Evolutionary conservation across 345 rosid species (phyloP), one percentile per base, ranked within the genome.

Genomic region (Arabis alpina): DNA sequence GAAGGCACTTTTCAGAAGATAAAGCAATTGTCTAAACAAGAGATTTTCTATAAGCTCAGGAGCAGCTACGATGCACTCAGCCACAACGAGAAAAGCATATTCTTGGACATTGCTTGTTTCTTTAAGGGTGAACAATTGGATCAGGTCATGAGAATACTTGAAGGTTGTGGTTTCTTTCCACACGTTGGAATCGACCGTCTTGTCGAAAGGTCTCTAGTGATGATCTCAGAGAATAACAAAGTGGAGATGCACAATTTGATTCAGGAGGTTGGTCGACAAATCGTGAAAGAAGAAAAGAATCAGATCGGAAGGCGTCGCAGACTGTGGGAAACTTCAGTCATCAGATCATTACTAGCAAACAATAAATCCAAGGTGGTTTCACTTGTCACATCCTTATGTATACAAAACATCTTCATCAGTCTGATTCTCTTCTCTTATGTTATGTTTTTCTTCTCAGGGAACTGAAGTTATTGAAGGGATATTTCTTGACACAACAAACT

Each of bases 111-210:
- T 27, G 30, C 30, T 27, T 27, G 30, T 27, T 75, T 79, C 54
- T 75, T 75, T 6, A 61, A 48, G 0, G 72, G 77, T 7, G 52
- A 54, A 54, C 7, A n/a, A 2, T 3, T 13, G 5, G 60, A 74
- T 36, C 4, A 15, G 9, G 71, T 65, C 8, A 72, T 54, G 40
- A 28, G 42, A 2, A 62, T 75, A 52, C 37, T 75, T 10, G 76
- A 79, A 58, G 60, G 70, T 27, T 71, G 73, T 66, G 68, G 50
- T 16, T 71, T 61, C 65, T 71, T 48, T 7, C 60, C 57, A 47
- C 61, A 60, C 32, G 70, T 65, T 66, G 79, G 75, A 3, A 25
- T 82, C 4, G 55, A 68, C 19, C 65, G 36, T 49, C 81, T 82
- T 3, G 19, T 50, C 0, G 56, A 77, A 3, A 53, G 37, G 10